Evolutionary conservation across 208 protist species (phyloP), one percentile per base, ranked within the genome.

Genomic region (Crithidia thermophila): DNA sequence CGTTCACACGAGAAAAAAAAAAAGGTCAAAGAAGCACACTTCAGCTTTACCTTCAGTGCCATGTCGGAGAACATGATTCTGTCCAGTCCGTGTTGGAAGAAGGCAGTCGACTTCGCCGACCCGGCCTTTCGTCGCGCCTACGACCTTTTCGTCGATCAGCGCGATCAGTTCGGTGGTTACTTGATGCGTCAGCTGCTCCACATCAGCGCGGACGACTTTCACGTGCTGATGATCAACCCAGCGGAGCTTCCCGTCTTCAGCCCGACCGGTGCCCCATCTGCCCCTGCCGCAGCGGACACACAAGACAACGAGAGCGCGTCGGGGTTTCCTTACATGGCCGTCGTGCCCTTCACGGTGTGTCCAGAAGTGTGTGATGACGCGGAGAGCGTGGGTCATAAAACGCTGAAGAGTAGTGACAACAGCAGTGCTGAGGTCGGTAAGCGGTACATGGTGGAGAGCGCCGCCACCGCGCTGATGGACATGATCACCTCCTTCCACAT

Each of bases 401-500:
- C n/a, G n/a, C n/a, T n/a, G n/a, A n/a, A n/a, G n/a, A n/a, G n/a
- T n/a, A n/a, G n/a, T n/a, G n/a, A n/a, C n/a, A n/a, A n/a, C n/a
- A n/a, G n/a, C n/a, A n/a, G n/a, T 8, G 11, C 33, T 13, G 57
- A 25, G 11, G 28, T 10, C 28, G 28, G 20, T 16, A 28, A 9
- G 16, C 40, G 7, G 13, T 63, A 3, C 66, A 75, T 72, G 52
- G 28, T 39, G 10, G 51, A 64, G 4, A 46, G 67, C 31, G 66
- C 67, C 13, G 28, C 27, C 3, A 62, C 58, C 27, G 28, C 47
- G 23, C 31, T 80, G 31, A 61, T 75, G 50, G 82, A 89, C 68
- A 82, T 73, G 34, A 72, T 72, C 9, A 88, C 84, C 4, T 87
- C 79, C 9, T 68, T 88, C 37, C 84, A 90, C 65, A 75, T 89